phyloP scores from a whole-genome alignment of 1,284 basidiomycete species.

The Boletus austroedulis region DNA sequence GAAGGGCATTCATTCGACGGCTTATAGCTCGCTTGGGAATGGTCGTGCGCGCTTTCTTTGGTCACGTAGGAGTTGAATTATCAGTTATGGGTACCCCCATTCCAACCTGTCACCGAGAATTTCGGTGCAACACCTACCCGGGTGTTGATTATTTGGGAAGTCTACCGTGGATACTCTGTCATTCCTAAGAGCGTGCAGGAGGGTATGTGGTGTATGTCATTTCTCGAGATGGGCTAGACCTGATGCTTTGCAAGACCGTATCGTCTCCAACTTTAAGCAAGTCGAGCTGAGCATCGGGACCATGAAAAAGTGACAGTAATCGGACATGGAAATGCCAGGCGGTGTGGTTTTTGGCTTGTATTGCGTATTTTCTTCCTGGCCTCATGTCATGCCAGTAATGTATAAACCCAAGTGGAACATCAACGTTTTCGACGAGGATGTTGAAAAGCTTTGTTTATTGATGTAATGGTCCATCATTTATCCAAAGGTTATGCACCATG shows the following conservation, averaged over 20 bases:
- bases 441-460: no score
- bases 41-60: conserved; percentile 46
- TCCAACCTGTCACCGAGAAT: conserved; percentile 59
- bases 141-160: conserved; percentile 71
- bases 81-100: conserved; percentile 55
- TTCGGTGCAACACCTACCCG: conserved; percentile 62
- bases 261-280: conserved; percentile 70
- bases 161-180: conserved; percentile 60
- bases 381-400: conserved; percentile 47
- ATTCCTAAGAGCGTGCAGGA: conserved; percentile 75
- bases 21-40: conserved; percentile 85
- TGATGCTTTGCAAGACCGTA: conserved; percentile 39
- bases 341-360: conserved; percentile 36
- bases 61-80: not conserved
- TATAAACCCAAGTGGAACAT: conserved; percentile 66
- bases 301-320: conserved; percentile 56
- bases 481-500: no score
- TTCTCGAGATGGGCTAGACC: not conserved
- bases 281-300: conserved; percentile 59
- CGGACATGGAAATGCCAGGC: conserved; percentile 49
- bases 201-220: conserved; percentile 17
- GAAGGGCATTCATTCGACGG: conserved; percentile 77
- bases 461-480: no score
- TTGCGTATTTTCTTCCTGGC: not conserved
- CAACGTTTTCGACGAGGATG: conserved; percentile 62